These are phyloP conservation scores for Blastocystis sp. DNA, from an alignment of 352 stramenopile species.

Conservation along the genomic window DNA sequence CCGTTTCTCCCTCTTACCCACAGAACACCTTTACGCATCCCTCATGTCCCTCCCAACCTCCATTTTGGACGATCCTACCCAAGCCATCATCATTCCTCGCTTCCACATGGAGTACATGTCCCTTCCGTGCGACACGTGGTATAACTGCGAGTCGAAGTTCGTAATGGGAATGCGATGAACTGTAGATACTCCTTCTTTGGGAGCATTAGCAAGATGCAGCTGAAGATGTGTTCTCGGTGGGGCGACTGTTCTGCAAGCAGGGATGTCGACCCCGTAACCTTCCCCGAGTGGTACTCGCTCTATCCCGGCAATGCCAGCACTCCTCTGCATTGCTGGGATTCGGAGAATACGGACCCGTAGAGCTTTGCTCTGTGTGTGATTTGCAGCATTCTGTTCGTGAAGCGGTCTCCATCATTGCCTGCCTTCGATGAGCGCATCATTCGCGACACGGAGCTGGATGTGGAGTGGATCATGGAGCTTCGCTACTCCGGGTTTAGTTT, in stretches of 20 bases:
- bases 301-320: neutral
- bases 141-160: neutral
- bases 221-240: slow-evolving; percentile 7
- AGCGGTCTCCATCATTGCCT: neutral
- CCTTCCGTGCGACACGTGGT: slow-evolving; percentile 29
- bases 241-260: neutral
- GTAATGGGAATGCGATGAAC: neutral
- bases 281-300: slow-evolving; percentile 23
- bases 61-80: neutral
- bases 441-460: neutral
- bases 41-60: neutral
- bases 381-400: neutral
- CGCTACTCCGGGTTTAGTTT: neutral
- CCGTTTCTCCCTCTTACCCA: neutral
- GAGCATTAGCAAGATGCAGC: neutral
- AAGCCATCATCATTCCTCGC: neutral
- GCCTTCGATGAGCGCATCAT: slow-evolving; percentile 21
- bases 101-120: neutral
- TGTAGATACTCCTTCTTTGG: neutral
- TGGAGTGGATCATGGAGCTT: slow-evolving; percentile 22
- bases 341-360: neutral
- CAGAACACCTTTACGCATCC: neutral
- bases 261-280: neutral
- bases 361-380: neutral
- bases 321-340: neutral